Percentiles rank a stretch among this genome's conserved stretches.
These are phyloP conservation scores for Jackrogersella multiformis DNA, from an alignment of 495 filamentous ascomycete genomes.

Conservation along the genomic window DNA sequence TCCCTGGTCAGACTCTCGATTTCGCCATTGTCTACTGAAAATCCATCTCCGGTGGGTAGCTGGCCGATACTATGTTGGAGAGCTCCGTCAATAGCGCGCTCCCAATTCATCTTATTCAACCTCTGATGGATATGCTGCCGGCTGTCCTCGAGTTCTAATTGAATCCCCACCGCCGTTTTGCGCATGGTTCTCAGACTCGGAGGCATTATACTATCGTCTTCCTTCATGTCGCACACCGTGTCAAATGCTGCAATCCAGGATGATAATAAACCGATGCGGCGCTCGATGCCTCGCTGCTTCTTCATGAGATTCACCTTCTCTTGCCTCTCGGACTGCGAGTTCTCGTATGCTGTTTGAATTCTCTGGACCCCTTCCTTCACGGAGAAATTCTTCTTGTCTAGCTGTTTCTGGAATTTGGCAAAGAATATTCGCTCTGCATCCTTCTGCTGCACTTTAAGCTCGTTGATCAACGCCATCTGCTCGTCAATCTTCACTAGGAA, in stretches of 20 bases:
- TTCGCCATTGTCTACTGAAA: conserved; percentile 70
- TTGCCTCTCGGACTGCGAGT: conserved; percentile 78
- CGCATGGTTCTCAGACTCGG: conserved; percentile 77
- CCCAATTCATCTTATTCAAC: conserved; percentile 82
- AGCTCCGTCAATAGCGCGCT: conserved; percentile 83
- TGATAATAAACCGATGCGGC: conserved; percentile 82
- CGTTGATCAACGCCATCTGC: conserved; percentile 91
- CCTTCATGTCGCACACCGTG: conserved; percentile 74
- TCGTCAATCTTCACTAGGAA: conserved; percentile 96
- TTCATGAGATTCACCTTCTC: conserved; percentile 84
- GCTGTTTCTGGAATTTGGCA: conserved; percentile 87
- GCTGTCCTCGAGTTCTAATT: conserved; percentile 87
- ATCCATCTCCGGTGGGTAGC: conserved; percentile 75
- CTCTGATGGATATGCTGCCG: conserved; percentile 88
- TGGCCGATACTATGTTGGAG: conserved; percentile 85
- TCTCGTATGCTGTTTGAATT: conserved; percentile 84
- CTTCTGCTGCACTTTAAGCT: conserved; percentile 90
- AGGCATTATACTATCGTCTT: conserved; percentile 71
- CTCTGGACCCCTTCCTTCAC: conserved; percentile 84
- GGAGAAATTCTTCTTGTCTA: conserved; percentile 79
- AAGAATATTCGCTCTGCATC: conserved; percentile 88
- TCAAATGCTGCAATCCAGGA: conserved; percentile 96
- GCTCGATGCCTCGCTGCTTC: conserved; percentile 82
- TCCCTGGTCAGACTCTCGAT: conserved; percentile 78
- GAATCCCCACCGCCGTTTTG: conserved; percentile 85